Evolutionary conservation across 2,329 filamentous ascomycete species (phyloP).

Genomic region (Botrytis elliptica): DNA sequence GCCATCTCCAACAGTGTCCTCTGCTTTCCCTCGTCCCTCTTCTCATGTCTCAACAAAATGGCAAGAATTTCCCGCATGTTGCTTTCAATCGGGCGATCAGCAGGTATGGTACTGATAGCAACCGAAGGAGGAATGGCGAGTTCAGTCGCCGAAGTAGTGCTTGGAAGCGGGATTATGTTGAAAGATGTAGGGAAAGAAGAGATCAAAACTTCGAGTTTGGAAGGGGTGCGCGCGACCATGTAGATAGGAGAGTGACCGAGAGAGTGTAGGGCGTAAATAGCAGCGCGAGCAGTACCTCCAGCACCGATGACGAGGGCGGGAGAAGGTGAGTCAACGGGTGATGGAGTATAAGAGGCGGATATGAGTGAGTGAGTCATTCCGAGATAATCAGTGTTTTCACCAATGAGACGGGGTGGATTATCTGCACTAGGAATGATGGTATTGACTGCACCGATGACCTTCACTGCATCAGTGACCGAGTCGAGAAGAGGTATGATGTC

Average conservation of each 20-base stretch:
- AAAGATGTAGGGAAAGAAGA: constrained; percentile 72
- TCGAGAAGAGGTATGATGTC: constrained; percentile 83
- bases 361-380: constrained; percentile 80
- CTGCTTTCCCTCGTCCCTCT: constrained; percentile 36
- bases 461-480: constrained; percentile 73
- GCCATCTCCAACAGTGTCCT: constrained; percentile 89
- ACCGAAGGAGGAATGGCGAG: constrained; percentile 61
- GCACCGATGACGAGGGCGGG: constrained; percentile 83
- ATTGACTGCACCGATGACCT: constrained; percentile 87
- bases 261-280: constrained; percentile 80
- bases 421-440: constrained; percentile 69
- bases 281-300: constrained; percentile 87
- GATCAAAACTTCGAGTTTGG: constrained; percentile 66
- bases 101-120: constrained; percentile 87
- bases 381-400: constrained; percentile 94
- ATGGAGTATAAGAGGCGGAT: constrained; percentile 31
- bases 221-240: constrained; percentile 72
- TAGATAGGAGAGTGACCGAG: constrained; percentile 87
- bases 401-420: constrained; percentile 56
- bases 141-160: constrained; percentile 49
- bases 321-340: constrained; percentile 38
- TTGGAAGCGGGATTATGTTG: constrained; percentile 63
- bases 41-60: constrained; percentile 48
- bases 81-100: constrained; percentile 76
- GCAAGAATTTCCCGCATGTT: constrained; percentile 64